phyloP scores from a whole-genome alignment of 176 grass and related monocot genomes.

The Aegilops tauschii region DNA sequence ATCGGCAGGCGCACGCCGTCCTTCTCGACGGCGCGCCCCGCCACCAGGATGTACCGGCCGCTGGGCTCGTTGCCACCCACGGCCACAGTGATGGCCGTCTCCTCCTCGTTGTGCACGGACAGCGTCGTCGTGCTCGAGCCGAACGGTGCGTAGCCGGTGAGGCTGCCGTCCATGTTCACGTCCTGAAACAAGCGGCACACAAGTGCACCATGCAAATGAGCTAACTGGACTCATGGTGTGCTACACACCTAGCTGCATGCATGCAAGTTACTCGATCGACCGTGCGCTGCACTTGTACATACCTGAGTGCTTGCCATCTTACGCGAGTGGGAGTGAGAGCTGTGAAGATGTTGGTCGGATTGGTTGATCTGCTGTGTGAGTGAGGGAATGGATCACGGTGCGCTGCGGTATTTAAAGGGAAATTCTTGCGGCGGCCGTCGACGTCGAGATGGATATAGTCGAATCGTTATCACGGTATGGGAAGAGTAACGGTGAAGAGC shows the following conservation, averaged over 20 bases:
- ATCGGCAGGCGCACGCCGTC: slow-evolving; percentile 33
- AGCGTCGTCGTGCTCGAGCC: slow-evolving; percentile 38
- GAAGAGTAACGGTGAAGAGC: background rate
- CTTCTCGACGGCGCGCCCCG: slow-evolving; percentile 10
- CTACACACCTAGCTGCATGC: too few species aligned
- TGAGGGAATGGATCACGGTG: background rate
- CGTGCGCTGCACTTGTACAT: background rate
- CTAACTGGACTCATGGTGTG: background rate
- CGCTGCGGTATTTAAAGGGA: background rate
- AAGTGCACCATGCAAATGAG: background rate
- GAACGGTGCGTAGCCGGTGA: slow-evolving; percentile 35
- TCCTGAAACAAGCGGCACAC: slow-evolving; percentile 19
- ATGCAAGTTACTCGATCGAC: too few species aligned
- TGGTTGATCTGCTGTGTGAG: background rate
- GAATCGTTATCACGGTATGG: background rate
- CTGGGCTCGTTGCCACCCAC: background rate
- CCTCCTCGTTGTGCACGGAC: background rate
- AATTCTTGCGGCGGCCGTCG: background rate
- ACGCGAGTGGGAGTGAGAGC: background rate
- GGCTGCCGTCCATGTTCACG: slow-evolving; percentile 15
- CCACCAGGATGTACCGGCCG: slow-evolving; percentile 26
- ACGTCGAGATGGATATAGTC: background rate
- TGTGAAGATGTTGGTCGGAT: background rate
- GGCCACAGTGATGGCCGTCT: background rate
- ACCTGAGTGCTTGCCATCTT: slow-evolving; percentile 3